phyloP scores from a whole-genome alignment of 306 rosid species.

The Citrullus mucosospermus region DNA sequence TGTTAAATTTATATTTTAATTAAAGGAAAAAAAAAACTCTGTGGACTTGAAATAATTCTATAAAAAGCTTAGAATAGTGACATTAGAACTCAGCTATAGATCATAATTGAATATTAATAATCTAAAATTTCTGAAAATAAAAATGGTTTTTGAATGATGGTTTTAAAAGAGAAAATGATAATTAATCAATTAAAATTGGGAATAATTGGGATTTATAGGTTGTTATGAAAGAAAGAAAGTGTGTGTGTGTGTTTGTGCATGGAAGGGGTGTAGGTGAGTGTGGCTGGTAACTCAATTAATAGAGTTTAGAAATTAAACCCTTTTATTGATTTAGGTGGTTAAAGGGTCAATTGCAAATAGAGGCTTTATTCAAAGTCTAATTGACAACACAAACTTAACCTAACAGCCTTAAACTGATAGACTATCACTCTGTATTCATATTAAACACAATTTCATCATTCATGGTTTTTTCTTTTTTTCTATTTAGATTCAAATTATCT shows the following conservation, averaged over 20 bases:
- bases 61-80: background rate
- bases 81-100: background rate
- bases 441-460: too few relatives aligned
- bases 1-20: background rate
- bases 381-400: background rate
- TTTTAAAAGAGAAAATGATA: background rate
- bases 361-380: background rate
- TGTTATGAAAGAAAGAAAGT: background rate
- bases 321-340: background rate
- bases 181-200: background rate
- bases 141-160: background rate
- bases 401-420: background rate
- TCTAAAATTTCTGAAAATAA: background rate
- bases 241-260: background rate
- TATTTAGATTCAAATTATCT: too few relatives aligned
- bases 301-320: background rate
- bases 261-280: background rate
- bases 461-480: too few relatives aligned
- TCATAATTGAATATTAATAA: background rate
- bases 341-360: background rate
- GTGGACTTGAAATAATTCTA: background rate
- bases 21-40: background rate
- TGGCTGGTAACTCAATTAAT: constrained; percentile 1
- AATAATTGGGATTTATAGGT: background rate
- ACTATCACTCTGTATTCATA: background rate